These are phyloP conservation scores for Magnolia kwangsiensis DNA, from an alignment of 164 flowering plant species.

Conservation along the genomic window DNA sequence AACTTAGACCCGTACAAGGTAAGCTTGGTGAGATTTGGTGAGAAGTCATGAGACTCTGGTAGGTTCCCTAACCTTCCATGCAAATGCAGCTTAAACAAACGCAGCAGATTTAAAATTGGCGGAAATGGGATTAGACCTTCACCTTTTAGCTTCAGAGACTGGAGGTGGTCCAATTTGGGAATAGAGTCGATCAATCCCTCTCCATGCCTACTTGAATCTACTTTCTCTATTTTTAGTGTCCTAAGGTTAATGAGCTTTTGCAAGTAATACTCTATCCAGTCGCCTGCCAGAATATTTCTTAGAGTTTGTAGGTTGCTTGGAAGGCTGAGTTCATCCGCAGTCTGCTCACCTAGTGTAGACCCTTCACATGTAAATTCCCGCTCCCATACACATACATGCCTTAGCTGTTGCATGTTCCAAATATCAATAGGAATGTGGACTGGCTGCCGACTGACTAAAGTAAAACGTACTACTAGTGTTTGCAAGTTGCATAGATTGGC, in stretches of 20 bases:
- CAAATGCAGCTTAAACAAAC: background rate
- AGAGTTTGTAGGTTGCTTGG: background rate
- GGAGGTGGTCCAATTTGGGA: background rate
- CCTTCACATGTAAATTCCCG: background rate
- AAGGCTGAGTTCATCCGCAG: background rate
- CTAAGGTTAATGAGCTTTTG: background rate
- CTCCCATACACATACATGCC: background rate
- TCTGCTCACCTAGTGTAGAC: background rate
- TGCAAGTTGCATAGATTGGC: background rate
- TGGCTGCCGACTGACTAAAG: too few relatives aligned
- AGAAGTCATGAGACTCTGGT: background rate
- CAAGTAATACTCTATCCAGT: background rate
- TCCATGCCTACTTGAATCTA: background rate
- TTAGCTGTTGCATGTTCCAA: background rate
- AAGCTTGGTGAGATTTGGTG: background rate
- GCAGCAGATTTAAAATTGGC: background rate
- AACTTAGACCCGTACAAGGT: background rate
- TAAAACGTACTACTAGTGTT: background rate
- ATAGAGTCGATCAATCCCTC: background rate
- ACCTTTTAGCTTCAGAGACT: accelerated
- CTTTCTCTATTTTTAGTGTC: background rate
- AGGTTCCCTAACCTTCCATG: background rate
- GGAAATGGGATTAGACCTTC: background rate
- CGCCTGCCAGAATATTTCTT: background rate
- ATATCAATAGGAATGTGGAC: background rate